Percentiles rank a stretch among this genome's conserved stretches.
Evolutionary conservation across 495 filamentous ascomycete species (phyloP).

Genomic region (Penicillium roqueforti): DNA sequence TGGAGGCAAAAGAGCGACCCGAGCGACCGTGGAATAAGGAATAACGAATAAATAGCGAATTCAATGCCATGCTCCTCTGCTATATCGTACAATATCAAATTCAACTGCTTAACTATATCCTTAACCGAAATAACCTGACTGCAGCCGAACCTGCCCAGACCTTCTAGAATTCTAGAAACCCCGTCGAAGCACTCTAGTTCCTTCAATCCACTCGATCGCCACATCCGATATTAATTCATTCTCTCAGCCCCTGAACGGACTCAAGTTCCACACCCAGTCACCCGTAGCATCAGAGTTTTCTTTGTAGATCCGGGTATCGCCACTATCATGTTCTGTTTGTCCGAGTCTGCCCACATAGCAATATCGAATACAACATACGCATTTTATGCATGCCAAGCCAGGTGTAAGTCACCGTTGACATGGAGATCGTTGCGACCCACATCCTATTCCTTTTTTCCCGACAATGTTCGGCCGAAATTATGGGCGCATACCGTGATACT

Average conservation of each 20-base stretch:
- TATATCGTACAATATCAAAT: neutral
- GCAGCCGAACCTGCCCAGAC: constrained; percentile 7
- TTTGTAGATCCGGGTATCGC: neutral
- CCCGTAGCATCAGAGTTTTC: constrained; percentile 1
- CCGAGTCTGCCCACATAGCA: neutral
- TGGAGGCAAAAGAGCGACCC: neutral
- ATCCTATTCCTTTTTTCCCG: no score
- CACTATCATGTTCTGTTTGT: neutral
- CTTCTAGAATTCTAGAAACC: constrained; percentile 30
- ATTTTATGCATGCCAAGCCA: constrained; percentile 6
- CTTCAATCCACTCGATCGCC: constrained; percentile 10
- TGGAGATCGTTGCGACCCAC: neutral
- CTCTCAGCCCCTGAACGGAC: constrained; percentile 1
- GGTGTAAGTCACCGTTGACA: neutral
- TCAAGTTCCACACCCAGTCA: neutral
- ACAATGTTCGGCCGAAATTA: neutral
- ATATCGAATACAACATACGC: neutral
- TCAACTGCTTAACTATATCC: no score
- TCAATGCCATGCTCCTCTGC: neutral
- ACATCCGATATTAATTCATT: constrained; percentile 5
- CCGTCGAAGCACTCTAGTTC: constrained; percentile 19
- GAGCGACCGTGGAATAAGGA: neutral
- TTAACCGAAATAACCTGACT: neutral
- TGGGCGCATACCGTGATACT: neutral
- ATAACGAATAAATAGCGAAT: no score